These are phyloP conservation scores for Geotrichum carabidarum DNA, from an alignment of 1,139 yeast species.

Conservation along the genomic window DNA sequence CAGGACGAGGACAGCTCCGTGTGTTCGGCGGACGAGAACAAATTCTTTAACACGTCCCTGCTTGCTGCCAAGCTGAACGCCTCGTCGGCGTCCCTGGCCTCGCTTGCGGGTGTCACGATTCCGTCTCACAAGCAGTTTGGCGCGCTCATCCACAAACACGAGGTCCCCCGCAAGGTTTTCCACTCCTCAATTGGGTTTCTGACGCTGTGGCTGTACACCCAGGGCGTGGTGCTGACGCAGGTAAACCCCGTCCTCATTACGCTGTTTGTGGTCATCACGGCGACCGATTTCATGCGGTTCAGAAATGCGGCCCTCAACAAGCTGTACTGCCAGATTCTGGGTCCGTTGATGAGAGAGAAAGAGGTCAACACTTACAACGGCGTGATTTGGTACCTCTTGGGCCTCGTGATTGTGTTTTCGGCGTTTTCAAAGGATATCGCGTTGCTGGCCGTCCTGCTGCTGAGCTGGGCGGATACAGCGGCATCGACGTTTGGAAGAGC, in stretches of 20 bases:
- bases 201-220: conserved; percentile 65
- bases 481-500: conserved; percentile 90
- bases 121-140: conserved; percentile 42
- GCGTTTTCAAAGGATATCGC: conserved; percentile 76
- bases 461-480: conserved; percentile 97
- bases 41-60: background rate
- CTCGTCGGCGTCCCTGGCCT: background rate
- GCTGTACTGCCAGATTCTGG: conserved; percentile 58
- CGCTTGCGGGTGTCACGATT: conserved; percentile 15
- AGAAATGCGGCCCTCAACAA: conserved; percentile 55
- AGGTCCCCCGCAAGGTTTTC: conserved; percentile 76
- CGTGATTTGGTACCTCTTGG: conserved; percentile 76
- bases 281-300: conserved; percentile 66
- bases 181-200: conserved; percentile 85
- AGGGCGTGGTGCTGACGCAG: conserved; percentile 52
- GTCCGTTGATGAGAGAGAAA: conserved; percentile 76
- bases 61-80: too few species aligned
- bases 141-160: conserved; percentile 65
- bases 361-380: conserved; percentile 74
- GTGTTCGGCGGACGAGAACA: background rate
- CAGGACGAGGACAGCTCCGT: background rate
- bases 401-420: conserved; percentile 64
- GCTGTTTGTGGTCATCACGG: conserved; percentile 51
- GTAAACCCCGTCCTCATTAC: conserved; percentile 51
- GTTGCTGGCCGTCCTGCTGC: conserved; percentile 65